Evolutionary conservation across 768 basidiomycete species (phyloP).

Genomic region (Polyporus arcularius): DNA sequence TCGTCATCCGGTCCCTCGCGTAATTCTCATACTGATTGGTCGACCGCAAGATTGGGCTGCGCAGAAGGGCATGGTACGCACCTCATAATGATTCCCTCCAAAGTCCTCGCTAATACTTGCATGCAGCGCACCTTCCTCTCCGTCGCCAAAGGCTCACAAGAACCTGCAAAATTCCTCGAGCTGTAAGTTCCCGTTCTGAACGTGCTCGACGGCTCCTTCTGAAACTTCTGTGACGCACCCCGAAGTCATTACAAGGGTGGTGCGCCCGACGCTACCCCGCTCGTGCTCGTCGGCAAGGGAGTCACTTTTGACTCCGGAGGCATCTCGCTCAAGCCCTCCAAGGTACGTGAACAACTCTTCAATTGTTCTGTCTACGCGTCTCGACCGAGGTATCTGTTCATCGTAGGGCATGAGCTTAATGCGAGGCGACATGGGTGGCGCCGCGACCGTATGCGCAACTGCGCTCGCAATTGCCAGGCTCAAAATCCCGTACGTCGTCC

Average conservation of each 20-base stretch:
- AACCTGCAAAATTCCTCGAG: conserved; percentile 87
- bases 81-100: conserved; percentile 2
- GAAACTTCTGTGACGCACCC: too few species aligned
- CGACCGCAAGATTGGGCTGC: conserved; percentile 67
- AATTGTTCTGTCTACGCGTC: neutral
- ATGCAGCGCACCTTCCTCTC: conserved; percentile 82
- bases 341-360: conserved; percentile 41
- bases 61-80: conserved; percentile 74
- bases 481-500: conserved; percentile 64
- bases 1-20: too few species aligned
- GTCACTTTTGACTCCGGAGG: conserved; percentile 91
- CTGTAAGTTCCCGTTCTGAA: conserved; percentile 47
- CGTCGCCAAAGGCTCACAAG: conserved; percentile 77
- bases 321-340: conserved; percentile 79
- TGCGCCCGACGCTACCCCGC: conserved; percentile 54
- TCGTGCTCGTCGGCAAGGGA: conserved; percentile 84
- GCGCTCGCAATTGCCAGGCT: conserved; percentile 81
- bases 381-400: neutral
- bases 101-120: neutral
- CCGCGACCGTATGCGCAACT: conserved; percentile 74
- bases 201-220: neutral
- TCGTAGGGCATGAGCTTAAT: conserved; percentile 77
- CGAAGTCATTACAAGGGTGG: conserved; percentile 82
- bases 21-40: conserved; percentile 54
- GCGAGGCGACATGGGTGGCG: conserved; percentile 92